A percentile compares a stretch with the other conserved stretches of the same genome.
phyloP scores from a whole-genome alignment of 768 basidiomycete species.

The Boletus edulis region DNA sequence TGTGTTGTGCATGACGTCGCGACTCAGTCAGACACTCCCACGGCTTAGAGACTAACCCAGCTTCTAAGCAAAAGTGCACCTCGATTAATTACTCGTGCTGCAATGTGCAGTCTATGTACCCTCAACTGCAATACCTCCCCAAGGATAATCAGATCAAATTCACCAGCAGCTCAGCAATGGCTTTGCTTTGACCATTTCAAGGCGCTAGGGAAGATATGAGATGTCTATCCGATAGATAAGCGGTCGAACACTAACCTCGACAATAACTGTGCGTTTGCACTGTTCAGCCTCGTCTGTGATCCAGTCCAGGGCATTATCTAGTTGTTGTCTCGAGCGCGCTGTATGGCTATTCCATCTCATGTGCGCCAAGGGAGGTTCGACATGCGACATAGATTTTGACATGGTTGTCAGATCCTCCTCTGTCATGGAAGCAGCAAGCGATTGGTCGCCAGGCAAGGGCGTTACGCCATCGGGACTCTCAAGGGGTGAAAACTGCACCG shows the following conservation, averaged over 20 bases:
- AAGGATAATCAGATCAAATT: not conserved
- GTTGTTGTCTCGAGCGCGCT: conserved; percentile 24
- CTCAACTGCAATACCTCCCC: not conserved
- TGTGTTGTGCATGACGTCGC: too few relatives aligned
- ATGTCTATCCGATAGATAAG: not conserved
- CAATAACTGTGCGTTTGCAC: conserved; percentile 59
- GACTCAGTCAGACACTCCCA: not conserved
- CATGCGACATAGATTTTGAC: conserved; percentile 75
- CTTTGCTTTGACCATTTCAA: conserved; percentile 67
- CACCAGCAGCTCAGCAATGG: conserved; percentile 76
- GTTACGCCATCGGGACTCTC: conserved; percentile 51
- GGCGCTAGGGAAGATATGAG: conserved; percentile 44
- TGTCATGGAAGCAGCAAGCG: conserved; percentile 52
- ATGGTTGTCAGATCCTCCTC: conserved; percentile 72
- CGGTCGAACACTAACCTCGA: conserved; percentile 53
- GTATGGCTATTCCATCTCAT: conserved; percentile 35
- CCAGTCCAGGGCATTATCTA: conserved; percentile 43
- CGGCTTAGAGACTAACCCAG: not conserved
- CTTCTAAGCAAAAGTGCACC: not conserved
- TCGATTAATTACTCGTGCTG: not conserved
- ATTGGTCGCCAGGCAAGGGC: conserved; percentile 55
- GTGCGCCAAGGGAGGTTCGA: conserved; percentile 48
- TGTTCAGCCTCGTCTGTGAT: conserved; percentile 38
- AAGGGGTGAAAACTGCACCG: conserved; percentile 52
- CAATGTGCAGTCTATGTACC: conserved; percentile 8